phyloP scores from a whole-genome alignment of 495 filamentous ascomycete species.

The Aeminium ludgeri region DNA sequence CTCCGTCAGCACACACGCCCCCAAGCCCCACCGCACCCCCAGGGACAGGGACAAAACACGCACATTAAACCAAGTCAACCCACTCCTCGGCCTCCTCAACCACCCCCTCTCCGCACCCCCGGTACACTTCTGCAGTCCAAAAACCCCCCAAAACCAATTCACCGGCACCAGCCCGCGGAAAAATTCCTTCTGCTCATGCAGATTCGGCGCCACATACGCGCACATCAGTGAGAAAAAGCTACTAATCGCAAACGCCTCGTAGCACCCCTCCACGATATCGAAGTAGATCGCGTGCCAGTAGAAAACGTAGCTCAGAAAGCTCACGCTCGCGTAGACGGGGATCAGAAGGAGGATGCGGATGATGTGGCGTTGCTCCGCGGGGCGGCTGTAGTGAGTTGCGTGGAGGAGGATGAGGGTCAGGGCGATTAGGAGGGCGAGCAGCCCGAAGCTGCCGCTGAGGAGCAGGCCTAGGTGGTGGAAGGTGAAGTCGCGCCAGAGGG shows the following conservation, averaged over 20 bases:
- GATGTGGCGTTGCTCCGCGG: slow-evolving; percentile 72
- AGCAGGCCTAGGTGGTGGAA: slow-evolving; percentile 38
- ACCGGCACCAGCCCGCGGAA: slow-evolving; percentile 54
- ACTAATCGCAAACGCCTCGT: slow-evolving; percentile 83
- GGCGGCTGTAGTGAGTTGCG: slow-evolving; percentile 68
- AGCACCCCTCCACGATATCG: slow-evolving; percentile 65
- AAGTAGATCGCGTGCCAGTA: slow-evolving; percentile 75
- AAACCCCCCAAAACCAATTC: slow-evolving; percentile 61
- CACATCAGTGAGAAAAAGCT: slow-evolving; percentile 84
- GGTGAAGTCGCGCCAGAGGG: slow-evolving; percentile 25
- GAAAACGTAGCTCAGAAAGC: slow-evolving; percentile 59
- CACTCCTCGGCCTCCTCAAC: slow-evolving; percentile 61
- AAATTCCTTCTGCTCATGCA: slow-evolving; percentile 77
- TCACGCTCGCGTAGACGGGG: slow-evolving; percentile 63
- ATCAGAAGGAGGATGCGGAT: slow-evolving; percentile 88
- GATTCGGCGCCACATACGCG: slow-evolving; percentile 60
- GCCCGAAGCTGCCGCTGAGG: slow-evolving; percentile 35
- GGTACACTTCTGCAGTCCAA: slow-evolving; percentile 50
- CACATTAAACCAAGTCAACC: slow-evolving; percentile 81
- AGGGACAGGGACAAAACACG: slow-evolving; percentile 1
- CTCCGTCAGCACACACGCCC: not conserved
- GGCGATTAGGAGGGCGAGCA: slow-evolving; percentile 39
- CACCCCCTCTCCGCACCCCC: slow-evolving; percentile 42
- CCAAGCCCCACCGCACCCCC: too few relatives aligned
- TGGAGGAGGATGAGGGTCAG: slow-evolving; percentile 57